These are phyloP conservation scores for Alternaria sp. DNA, from an alignment of 2,329 filamentous ascomycete genomes.

Conservation along the genomic window DNA sequence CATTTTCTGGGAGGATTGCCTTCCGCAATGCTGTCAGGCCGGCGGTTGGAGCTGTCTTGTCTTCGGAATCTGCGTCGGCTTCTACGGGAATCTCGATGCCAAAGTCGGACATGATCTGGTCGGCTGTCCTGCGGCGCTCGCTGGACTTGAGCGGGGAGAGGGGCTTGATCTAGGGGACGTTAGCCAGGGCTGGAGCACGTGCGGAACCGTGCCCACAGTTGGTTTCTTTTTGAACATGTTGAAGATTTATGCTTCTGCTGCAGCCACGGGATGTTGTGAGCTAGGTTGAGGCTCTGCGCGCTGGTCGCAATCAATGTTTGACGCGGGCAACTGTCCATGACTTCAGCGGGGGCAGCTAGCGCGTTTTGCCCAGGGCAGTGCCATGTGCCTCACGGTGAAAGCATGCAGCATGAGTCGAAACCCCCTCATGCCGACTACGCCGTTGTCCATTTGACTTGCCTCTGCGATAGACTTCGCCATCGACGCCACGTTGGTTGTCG, in stretches of 20 bases:
- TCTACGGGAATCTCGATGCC: slow-evolving; percentile 58
- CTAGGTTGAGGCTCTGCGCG: background rate
- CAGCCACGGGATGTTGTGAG: background rate
- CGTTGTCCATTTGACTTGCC: background rate
- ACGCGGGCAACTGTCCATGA: slow-evolving; percentile 13
- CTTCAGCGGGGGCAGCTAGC: slow-evolving; percentile 29
- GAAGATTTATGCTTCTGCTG: slow-evolving; percentile 6
- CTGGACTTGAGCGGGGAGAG: slow-evolving; percentile 71
- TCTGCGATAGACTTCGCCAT: background rate
- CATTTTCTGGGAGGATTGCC: slow-evolving; percentile 69
- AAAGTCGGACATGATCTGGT: slow-evolving; percentile 71
- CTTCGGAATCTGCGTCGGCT: slow-evolving; percentile 49
- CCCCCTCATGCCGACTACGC: background rate
- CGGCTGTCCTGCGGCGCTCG: slow-evolving; percentile 71
- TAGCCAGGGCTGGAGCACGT: slow-evolving; percentile 7
- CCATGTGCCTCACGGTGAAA: background rate
- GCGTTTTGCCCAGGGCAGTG: slow-evolving; percentile 3
- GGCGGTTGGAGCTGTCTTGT: slow-evolving; percentile 55
- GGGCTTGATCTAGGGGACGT: slow-evolving; percentile 68
- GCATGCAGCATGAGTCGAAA: background rate
- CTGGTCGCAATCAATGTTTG: slow-evolving; percentile 1
- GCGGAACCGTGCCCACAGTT: slow-evolving; percentile 52
- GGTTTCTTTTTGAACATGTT: slow-evolving; percentile 72
- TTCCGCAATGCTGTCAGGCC: slow-evolving; percentile 64
- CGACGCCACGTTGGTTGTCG: background rate